These are phyloP conservation scores for Chromosphaera perkinsii DNA, from an alignment of 208 protist species.

Conservation along the genomic window DNA sequence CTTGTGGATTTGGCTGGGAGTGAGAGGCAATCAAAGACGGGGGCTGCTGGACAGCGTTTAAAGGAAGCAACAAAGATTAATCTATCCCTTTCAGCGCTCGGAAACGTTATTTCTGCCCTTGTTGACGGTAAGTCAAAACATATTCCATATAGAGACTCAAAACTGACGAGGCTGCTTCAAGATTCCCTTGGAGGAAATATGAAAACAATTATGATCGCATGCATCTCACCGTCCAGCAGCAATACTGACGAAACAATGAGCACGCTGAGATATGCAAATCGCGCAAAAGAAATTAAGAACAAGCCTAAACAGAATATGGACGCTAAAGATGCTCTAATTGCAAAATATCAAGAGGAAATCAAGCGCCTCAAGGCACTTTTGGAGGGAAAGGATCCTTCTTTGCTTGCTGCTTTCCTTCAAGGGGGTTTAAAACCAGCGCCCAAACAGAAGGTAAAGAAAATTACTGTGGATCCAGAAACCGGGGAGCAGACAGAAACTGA, in stretches of 20 bases:
- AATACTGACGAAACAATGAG: conserved; percentile 23
- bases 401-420: no score
- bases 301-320: conserved; percentile 62
- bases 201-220: conserved; percentile 69
- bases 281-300: conserved; percentile 40
- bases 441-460: no score
- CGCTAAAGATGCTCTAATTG: conserved; percentile 69
- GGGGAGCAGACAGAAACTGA: no score
- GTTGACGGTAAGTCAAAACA: conserved; percentile 49
- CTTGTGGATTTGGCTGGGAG: conserved; percentile 74
- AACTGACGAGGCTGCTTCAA: conserved; percentile 64
- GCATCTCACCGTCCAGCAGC: conserved; percentile 49
- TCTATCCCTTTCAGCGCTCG: conserved; percentile 59
- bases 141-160: conserved; percentile 71
- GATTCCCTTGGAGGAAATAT: conserved; percentile 57
- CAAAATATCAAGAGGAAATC: conserved; percentile 63
- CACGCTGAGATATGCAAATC: conserved; percentile 23
- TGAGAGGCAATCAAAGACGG: conserved; percentile 55
- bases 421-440: no score
- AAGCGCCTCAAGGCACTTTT: no score
- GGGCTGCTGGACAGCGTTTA: conserved; percentile 18
- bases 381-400: no score
- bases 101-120: conserved; percentile 64
- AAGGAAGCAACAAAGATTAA: conserved; percentile 59
- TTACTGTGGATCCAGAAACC: no score